These are phyloP conservation scores for Eucalyptus lansdowneana DNA, from an alignment of 345 rosid genomes.

Conservation along the genomic window DNA sequence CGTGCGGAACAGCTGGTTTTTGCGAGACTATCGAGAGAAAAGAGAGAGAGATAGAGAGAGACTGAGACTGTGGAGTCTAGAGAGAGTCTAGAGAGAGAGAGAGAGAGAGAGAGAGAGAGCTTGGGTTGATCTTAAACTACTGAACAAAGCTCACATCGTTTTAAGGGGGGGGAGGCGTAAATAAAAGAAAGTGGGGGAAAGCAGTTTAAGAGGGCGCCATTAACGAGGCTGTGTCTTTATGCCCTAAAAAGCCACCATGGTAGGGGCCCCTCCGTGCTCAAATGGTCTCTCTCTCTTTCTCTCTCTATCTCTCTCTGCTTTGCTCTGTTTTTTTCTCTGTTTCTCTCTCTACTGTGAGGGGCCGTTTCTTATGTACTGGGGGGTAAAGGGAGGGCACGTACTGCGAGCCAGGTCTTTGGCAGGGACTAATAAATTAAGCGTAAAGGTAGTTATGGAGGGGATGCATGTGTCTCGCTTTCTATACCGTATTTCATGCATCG, in stretches of 20 bases:
- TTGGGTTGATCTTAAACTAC: not conserved
- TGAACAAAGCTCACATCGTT: not conserved
- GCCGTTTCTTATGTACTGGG: not conserved
- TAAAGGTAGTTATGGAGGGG: not conserved
- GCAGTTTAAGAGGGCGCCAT: not conserved
- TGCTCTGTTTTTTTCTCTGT: not conserved
- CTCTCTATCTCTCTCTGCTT: not conserved
- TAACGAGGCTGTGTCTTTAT: not conserved
- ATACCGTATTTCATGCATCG: not conserved
- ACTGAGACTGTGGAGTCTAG: not conserved
- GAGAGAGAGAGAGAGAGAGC: not conserved
- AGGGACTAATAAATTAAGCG: not conserved
- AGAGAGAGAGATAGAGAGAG: not conserved
- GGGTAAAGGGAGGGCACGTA: not conserved
- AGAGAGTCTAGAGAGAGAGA: not conserved
- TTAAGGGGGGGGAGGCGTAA: not conserved
- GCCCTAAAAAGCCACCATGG: not conserved
- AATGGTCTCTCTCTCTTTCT: not conserved
- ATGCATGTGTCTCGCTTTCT: not conserved
- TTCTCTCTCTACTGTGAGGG: not conserved
- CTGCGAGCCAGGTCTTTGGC: not conserved
- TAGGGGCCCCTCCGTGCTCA: not conserved
- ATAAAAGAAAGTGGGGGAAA: not conserved
- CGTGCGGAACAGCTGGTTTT: conserved; percentile 1
- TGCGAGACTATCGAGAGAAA: not conserved